These are phyloP conservation scores for Penicillium griseofulvum DNA, from an alignment of 2,329 filamentous ascomycete genomes.

Conservation along the genomic window DNA sequence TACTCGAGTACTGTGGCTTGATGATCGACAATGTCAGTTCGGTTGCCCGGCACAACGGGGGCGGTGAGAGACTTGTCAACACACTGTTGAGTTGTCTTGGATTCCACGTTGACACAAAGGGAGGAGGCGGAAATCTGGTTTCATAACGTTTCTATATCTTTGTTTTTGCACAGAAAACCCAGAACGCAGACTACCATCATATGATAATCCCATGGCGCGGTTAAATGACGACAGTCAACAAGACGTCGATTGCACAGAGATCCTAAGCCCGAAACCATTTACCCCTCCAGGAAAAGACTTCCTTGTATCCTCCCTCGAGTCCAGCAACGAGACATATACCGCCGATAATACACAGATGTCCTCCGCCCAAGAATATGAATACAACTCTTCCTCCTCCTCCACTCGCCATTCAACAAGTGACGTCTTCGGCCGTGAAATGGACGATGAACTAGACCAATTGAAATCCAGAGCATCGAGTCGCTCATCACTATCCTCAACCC, in stretches of 20 bases:
- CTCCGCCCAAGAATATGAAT: slow-evolving; percentile 28
- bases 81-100: slow-evolving; percentile 1
- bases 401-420: slow-evolving; percentile 30
- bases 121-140: not conserved
- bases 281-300: slow-evolving; percentile 18
- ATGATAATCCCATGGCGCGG: slow-evolving; percentile 18
- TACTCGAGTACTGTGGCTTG: not conserved
- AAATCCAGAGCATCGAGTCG: slow-evolving; percentile 38
- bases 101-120: slow-evolving; percentile 5
- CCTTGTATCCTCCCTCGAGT: slow-evolving; percentile 20
- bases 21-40: slow-evolving; percentile 8
- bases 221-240: slow-evolving; percentile 13
- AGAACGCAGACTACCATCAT: not conserved
- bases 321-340: slow-evolving; percentile 1
- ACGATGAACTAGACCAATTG: slow-evolving; percentile 27
- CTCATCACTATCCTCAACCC: slow-evolving; percentile 43
- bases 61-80: slow-evolving; percentile 20
- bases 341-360: slow-evolving; percentile 19
- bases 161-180: not conserved
- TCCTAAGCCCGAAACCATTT: slow-evolving; percentile 23
- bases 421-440: slow-evolving; percentile 24
- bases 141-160: slow-evolving; percentile 2
- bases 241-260: slow-evolving; percentile 14
- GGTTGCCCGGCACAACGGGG: slow-evolving; percentile 20
- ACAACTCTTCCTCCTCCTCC: slow-evolving; percentile 36